Conservation (phyloP, 1,284 basidiomycete species). For the Cryptococcus floricola region DNA sequence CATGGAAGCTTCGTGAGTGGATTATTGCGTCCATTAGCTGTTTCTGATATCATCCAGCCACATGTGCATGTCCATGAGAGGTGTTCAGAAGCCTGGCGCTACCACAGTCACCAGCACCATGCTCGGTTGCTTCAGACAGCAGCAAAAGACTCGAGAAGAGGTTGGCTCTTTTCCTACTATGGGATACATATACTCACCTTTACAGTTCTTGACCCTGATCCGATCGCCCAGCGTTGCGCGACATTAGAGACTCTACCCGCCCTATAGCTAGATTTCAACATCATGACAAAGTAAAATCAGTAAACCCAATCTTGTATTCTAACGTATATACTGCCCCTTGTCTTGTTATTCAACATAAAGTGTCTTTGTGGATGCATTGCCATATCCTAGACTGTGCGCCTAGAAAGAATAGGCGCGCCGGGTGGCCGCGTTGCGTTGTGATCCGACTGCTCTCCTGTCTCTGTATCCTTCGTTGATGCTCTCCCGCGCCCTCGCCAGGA, state of each 20-base stretch:
- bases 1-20: constrained; percentile 89
- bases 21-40: background rate
- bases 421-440: background rate
- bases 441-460: background rate
- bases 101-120: constrained; percentile 98
- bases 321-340: no score
- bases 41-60: constrained; percentile 59
- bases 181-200: background rate
- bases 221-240: constrained; percentile 16
- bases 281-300: background rate
- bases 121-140: constrained; percentile 94
- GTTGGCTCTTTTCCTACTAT: constrained; percentile 36
- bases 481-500: constrained; percentile 4
- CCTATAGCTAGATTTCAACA: background rate
- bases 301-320: no score
- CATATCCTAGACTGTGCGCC: background rate
- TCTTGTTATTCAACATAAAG: background rate
- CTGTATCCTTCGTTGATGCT: constrained; percentile 8
- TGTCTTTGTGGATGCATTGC: background rate
- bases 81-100: constrained; percentile 96
- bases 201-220: constrained; percentile 20
- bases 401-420: background rate
- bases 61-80: constrained; percentile 99
- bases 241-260: background rate
- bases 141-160: constrained; percentile 96